Evolutionary conservation across 768 basidiomycete genomes (phyloP).

Genomic region (Tylopilus felleus): DNA sequence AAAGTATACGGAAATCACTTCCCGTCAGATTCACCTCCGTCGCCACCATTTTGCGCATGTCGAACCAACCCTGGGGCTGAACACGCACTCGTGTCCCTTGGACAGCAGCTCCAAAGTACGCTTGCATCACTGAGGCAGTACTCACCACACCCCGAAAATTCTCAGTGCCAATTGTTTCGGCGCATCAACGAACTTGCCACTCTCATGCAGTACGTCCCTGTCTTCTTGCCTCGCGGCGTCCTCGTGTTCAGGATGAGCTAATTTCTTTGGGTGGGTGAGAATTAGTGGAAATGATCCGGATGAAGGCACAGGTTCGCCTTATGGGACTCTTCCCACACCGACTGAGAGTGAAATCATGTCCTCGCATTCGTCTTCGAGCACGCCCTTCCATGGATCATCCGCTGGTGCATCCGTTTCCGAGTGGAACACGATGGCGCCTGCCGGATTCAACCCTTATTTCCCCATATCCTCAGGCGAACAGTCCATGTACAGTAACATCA

Average conservation of each 20-base stretch:
- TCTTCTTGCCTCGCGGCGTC: conserved; percentile 30
- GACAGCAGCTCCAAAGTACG: conserved; percentile 60
- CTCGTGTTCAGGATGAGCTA: conserved; percentile 34
- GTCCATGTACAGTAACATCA: conserved; percentile 55
- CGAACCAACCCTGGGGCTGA: conserved; percentile 58
- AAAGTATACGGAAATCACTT: conserved; percentile 34
- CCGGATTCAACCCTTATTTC: conserved; percentile 69
- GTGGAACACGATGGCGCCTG: conserved; percentile 54
- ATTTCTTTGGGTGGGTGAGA: conserved; percentile 27
- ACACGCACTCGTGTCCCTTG: conserved; percentile 57
- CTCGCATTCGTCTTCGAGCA: conserved; percentile 43
- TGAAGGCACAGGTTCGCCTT: conserved; percentile 45
- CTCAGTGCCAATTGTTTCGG: conserved; percentile 53
- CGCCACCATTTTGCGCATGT: conserved; percentile 54
- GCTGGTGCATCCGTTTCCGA: conserved; percentile 54
- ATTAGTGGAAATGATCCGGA: conserved; percentile 50
- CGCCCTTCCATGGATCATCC: conserved; percentile 39
- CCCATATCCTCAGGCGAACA: conserved; percentile 54
- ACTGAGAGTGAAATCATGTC: conserved; percentile 59
- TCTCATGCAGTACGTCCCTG: conserved; percentile 59
- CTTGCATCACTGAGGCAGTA: conserved; percentile 58
- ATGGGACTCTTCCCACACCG: conserved; percentile 54
- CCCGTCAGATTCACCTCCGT: conserved; percentile 28
- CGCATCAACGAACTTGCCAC: conserved; percentile 59
- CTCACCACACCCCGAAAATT: conserved; percentile 51